Evolutionary conservation across 2,329 filamentous ascomycete species (phyloP).

Genomic region (Exophiala sp.): DNA sequence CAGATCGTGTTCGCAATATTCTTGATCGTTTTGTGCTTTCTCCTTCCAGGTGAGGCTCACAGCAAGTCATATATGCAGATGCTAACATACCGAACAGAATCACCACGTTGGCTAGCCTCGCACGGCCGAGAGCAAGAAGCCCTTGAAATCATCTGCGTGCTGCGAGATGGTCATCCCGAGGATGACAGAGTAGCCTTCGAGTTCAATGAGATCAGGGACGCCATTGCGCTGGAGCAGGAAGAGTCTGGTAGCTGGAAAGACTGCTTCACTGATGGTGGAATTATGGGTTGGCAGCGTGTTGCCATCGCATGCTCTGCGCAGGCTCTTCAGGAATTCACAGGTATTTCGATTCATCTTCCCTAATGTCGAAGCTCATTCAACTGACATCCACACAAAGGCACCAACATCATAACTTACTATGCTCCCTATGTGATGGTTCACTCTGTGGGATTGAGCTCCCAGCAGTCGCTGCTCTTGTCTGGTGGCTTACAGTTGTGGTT

Average conservation of each 20-base stretch:
- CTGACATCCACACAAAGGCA: not conserved
- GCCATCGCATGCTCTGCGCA: slow-evolving; percentile 42
- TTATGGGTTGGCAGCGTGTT: slow-evolving; percentile 43
- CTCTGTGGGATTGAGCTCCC: slow-evolving; percentile 41
- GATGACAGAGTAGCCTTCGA: slow-evolving; percentile 15
- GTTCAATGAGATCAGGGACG: slow-evolving; percentile 38
- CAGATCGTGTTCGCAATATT: slow-evolving; percentile 55
- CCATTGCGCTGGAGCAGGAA: slow-evolving; percentile 29
- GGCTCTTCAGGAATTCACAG: slow-evolving; percentile 41
- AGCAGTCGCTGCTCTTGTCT: slow-evolving; percentile 48
- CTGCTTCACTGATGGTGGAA: slow-evolving; percentile 32
- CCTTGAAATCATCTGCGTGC: slow-evolving; percentile 48
- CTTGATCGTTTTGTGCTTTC: slow-evolving; percentile 45
- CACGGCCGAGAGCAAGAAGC: slow-evolving; percentile 36
- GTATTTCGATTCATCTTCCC: no score
- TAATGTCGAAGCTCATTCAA: no score
- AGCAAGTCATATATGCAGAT: not conserved
- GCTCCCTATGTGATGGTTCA: slow-evolving; percentile 30
- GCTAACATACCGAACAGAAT: slow-evolving; percentile 28
- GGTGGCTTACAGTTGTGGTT: slow-evolving; percentile 55
- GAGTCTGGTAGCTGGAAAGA: slow-evolving; percentile 33
- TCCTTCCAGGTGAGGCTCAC: slow-evolving; percentile 34
- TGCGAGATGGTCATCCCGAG: not conserved
- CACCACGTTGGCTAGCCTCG: slow-evolving; percentile 46
- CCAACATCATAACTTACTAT: not conserved